phyloP scores from a whole-genome alignment of 352 stramenopile species.

The Globisporangium cylindrosporum region DNA sequence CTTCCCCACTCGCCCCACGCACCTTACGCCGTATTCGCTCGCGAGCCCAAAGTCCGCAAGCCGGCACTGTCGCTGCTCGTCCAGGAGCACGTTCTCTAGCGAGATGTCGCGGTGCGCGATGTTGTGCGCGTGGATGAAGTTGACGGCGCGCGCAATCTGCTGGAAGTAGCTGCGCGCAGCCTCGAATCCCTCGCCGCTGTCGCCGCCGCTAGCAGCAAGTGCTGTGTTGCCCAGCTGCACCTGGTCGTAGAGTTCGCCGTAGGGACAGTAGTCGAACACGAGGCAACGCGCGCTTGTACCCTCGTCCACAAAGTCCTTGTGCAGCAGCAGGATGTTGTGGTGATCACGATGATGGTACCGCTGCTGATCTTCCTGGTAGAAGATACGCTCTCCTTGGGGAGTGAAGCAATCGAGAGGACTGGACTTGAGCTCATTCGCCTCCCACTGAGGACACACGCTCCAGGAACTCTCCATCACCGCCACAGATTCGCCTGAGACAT shows the following conservation, averaged over 20 bases:
- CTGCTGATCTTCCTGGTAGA: neutral
- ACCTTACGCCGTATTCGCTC: constrained; percentile 31
- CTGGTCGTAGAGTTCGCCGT: constrained; percentile 56
- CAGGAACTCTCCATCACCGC: neutral
- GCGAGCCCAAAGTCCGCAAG: constrained; percentile 59
- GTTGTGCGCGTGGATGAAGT: constrained; percentile 45
- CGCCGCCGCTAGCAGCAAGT: neutral
- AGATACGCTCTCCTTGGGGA: too few relatives aligned
- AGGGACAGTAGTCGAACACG: constrained; percentile 62
- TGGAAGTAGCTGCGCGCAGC: constrained; percentile 34
- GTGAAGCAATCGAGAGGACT: neutral
- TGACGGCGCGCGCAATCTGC: constrained; percentile 47
- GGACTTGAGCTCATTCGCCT: constrained; percentile 3
- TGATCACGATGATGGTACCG: constrained; percentile 2
- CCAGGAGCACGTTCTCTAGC: constrained; percentile 64
- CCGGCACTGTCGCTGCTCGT: constrained; percentile 37
- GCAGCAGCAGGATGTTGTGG: constrained; percentile 38
- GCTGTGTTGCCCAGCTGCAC: constrained; percentile 6
- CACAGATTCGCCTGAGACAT: too few relatives aligned
- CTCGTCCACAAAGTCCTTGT: constrained; percentile 52
- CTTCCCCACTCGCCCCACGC: constrained; percentile 49
- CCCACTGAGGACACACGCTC: constrained; percentile 31
- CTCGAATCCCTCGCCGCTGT: constrained; percentile 12
- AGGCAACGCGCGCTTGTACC: constrained; percentile 44
- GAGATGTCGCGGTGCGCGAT: constrained; percentile 69